Evolutionary conservation across 2,329 filamentous ascomycete genomes (phyloP), one percentile per base, ranked within the genome.

Genomic region (Cladosporium velox): DNA sequence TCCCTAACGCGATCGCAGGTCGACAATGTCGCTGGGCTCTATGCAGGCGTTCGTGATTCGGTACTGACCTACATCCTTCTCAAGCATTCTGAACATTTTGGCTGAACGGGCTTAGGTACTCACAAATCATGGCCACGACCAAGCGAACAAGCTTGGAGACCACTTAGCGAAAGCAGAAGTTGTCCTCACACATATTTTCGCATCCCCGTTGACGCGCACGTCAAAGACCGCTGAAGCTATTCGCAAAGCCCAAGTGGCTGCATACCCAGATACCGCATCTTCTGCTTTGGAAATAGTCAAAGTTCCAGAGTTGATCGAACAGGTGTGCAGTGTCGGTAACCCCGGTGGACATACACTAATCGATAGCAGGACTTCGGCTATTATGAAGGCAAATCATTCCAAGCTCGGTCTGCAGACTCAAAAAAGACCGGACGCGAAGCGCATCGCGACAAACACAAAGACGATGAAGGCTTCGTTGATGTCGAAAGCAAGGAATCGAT

Each of bases 41-140:
- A 91, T 79, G 93, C 93, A 72, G 93, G 93, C 67, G 86, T 88
- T 61, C 90, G 88, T 76, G 91, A 97, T 79, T 94, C 92, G 1
- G 81, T 87, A 49, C 82, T 97, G 72, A 96, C 93, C 28, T 44
- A 10, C 7, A 8, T 44, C 18, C 38, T 44, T n/a, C 15, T 10
- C 18, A n/a, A 44, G 38, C 38, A 15, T 44, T 44, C 18, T 15
- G 38, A 18, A n/a, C 15, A n/a, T n/a, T 21, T 44, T 10, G 38
- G 38, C 38, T 44, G 38, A 44, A 7, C 18, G 6, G 15, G 6
- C 18, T 44, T 44, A 44, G 41, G 41, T 21, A 3, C 41, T 47
- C 41, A 47, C 41, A 12, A 89, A 88, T 69, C 91, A 97, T 79
- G 93, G 93, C 65, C 85, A 90, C 61, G 84, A 93, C 59, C 93